Percentiles rank a stretch among this genome's conserved stretches.
Evolutionary conservation across 192 early-diverging fungal genomes (phyloP).

Genomic region (Backusella tuberculispora): DNA sequence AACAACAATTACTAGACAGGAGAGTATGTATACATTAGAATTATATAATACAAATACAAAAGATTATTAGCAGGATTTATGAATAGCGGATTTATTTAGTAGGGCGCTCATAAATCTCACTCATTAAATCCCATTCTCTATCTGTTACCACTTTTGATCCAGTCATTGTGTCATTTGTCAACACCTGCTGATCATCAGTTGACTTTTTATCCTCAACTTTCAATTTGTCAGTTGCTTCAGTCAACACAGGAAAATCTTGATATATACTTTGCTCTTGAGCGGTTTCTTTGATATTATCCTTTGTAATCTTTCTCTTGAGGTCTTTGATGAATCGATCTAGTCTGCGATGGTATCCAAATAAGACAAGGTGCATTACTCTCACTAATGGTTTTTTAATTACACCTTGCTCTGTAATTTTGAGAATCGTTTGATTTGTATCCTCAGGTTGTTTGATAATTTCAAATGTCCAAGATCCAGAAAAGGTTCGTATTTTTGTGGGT

Average conservation of each 20-base stretch:
- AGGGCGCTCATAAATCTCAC: slow-evolving; percentile 39
- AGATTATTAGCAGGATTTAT: neutral
- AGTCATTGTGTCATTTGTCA: neutral
- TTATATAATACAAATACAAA: neutral
- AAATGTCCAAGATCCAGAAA: slow-evolving; percentile 41
- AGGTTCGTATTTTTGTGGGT: slow-evolving; percentile 24
- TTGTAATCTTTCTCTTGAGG: slow-evolving; percentile 26
- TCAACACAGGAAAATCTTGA: slow-evolving; percentile 17
- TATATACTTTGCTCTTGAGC: neutral
- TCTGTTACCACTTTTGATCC: slow-evolving; percentile 8
- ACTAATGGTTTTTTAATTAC: slow-evolving; percentile 40
- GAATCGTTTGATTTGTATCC: slow-evolving; percentile 2
- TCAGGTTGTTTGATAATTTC: slow-evolving; percentile 20
- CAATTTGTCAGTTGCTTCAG: neutral
- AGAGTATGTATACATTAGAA: neutral
- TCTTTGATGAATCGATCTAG: slow-evolving; percentile 45
- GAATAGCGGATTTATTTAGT: neutral
- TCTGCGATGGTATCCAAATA: slow-evolving; percentile 40
- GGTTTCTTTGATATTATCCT: slow-evolving; percentile 12
- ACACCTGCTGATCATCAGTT: slow-evolving; percentile 4
- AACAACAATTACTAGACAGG: neutral
- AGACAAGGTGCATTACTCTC: slow-evolving; percentile 27
- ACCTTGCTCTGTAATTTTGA: slow-evolving; percentile 42
- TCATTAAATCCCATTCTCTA: slow-evolving; percentile 42
- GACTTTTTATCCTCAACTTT: neutral